Evolutionary conservation across 441 rosid species (phyloP).

Genomic region (Arabidopsis hybrid): DNA sequence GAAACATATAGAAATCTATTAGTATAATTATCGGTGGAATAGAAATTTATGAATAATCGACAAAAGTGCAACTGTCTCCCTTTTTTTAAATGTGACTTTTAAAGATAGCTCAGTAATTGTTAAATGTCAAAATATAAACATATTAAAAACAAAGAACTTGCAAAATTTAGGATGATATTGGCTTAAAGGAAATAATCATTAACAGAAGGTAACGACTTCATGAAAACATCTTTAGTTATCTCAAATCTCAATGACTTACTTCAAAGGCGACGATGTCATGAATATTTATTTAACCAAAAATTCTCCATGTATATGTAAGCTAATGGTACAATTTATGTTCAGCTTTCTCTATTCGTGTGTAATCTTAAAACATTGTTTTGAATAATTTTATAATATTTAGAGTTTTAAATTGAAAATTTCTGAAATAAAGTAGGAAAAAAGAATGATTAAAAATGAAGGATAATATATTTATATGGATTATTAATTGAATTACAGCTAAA

Average conservation of each 20-base stretch:
- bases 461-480: constrained; percentile 48
- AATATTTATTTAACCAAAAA: not conserved
- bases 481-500: constrained; percentile 23
- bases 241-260: constrained; percentile 3
- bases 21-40: constrained; percentile 25
- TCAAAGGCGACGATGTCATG: not conserved
- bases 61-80: not conserved
- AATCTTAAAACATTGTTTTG: not conserved
- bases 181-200: too few species aligned
- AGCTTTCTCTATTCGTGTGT: too few species aligned
- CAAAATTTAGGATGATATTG: too few species aligned
- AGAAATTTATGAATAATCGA: constrained; percentile 12
- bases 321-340: not conserved
- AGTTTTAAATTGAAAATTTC: constrained; percentile 7
- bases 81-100: not conserved
- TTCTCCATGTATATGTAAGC: not conserved
- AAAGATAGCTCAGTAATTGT: too few species aligned
- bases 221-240: too few species aligned
- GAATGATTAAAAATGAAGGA: constrained; percentile 59
- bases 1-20: constrained; percentile 8
- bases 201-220: too few species aligned
- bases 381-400: not conserved
- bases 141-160: too few species aligned
- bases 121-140: too few species aligned
- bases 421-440: constrained; percentile 7